Percentiles rank a stretch among this genome's conserved stretches.
Evolutionary conservation across 331 rosid species (phyloP).

Genomic region (Malus hybrid): DNA sequence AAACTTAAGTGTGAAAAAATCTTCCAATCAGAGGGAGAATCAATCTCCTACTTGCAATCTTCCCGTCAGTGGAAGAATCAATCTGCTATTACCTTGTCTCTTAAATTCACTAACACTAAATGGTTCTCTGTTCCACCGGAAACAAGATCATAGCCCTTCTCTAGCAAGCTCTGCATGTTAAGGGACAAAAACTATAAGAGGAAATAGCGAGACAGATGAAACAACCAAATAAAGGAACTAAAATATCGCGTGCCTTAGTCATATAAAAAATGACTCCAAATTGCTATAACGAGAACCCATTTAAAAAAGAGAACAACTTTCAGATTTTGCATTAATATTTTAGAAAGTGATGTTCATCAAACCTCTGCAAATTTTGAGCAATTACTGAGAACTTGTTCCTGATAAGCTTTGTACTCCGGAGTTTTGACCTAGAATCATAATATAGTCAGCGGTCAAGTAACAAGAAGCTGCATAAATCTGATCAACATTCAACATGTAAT

Average conservation of each 20-base stretch:
- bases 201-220: slow-evolving; percentile 7
- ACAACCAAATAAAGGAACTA: slow-evolving; percentile 1
- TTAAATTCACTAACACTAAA: slow-evolving; percentile 72
- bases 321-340: neutral
- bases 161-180: slow-evolving; percentile 68
- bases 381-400: slow-evolving; percentile 76
- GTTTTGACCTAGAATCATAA: slow-evolving; percentile 45
- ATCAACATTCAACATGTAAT: neutral
- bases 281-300: neutral
- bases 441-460: neutral
- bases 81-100: slow-evolving; percentile 54
- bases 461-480: neutral
- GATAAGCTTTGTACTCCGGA: slow-evolving; percentile 80
- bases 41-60: neutral
- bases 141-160: slow-evolving; percentile 73
- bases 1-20: neutral
- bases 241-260: neutral
- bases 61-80: slow-evolving; percentile 5
- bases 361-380: slow-evolving; percentile 70
- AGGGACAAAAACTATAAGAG: slow-evolving; percentile 12
- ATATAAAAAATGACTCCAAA: neutral
- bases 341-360: neutral
- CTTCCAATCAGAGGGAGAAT: slow-evolving; percentile 6
- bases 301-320: neutral
- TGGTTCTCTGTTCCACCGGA: slow-evolving; percentile 96